Percentiles rank a stretch among this genome's conserved stretches.
Evolutionary conservation across 306 rosid genomes (phyloP).

Genomic region (Mimosa bimucronata): DNA sequence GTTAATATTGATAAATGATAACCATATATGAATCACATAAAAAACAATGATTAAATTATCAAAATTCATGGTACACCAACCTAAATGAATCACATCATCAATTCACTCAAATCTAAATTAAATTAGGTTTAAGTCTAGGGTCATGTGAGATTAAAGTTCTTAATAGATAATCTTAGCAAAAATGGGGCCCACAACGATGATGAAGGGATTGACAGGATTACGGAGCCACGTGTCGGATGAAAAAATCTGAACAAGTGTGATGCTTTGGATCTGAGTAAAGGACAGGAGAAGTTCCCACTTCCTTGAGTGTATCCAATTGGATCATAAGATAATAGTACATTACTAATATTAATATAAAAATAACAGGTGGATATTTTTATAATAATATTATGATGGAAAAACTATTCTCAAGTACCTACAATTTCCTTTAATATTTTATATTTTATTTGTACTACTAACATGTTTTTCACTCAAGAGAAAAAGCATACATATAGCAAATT

Average conservation of each 20-base stretch:
- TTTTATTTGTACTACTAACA: no score
- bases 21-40: neutral
- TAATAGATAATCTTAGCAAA: neutral
- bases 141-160: neutral
- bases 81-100: neutral
- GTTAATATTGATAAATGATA: neutral
- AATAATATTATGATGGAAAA: no score
- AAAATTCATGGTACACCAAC: neutral
- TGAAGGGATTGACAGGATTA: slow-evolving; percentile 18
- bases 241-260: slow-evolving; percentile 27
- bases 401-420: no score
- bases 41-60: neutral
- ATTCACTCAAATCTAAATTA: neutral
- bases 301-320: slow-evolving; percentile 40
- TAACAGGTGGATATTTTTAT: slow-evolving; percentile 43
- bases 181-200: slow-evolving; percentile 30
- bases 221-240: slow-evolving; percentile 46
- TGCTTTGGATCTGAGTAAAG: slow-evolving; percentile 35
- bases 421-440: no score
- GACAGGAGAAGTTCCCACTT: slow-evolving; percentile 31
- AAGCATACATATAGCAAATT: no score
- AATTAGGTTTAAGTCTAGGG: neutral
- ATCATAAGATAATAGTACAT: neutral
- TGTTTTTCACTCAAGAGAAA: no score
- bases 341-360: neutral